Base-by-base conservation (phyloP, 768 basidiomycete genomes). In the Russula olivacea region DNA sequence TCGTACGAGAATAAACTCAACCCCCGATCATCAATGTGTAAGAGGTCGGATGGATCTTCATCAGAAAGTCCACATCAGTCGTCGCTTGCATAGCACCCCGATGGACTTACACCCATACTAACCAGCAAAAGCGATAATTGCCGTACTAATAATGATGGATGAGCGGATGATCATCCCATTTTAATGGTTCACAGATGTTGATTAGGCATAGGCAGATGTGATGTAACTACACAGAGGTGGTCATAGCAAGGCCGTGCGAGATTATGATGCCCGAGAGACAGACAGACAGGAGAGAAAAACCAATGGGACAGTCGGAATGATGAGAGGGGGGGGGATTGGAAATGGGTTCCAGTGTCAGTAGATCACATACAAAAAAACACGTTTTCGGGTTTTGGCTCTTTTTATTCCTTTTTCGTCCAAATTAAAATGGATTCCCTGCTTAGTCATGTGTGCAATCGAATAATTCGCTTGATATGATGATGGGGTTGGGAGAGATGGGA, bases 41-140 rank as follows among this genome's bases (percentile, higher is more conserved):
- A 28, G 9, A n/a, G n/a, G 45, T 49, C 14, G 48, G 14, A 38
- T 38, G n/a, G 25, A 25, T 19, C 23, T 40, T 47, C 60, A 61
- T 61, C 60, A 61, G 45, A 53, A 55, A 41, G 17, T 54, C 23
- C 8, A 36, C 62, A 64, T 60, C 58, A 60, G 58, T 60, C 32
- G 58, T 50, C 40, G 28, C 30, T 1, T 64, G 59, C 63, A 64
- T 54, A 40, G 63, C 63, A 10, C 38, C 54, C 36, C 11, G 1
- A n/a, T 19, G 36, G 19, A 36, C 47, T 17, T 48, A 50, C 45
- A 40, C 15, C 38, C 38, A 40, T 15, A 5, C 61, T 56, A 61
- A 50, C 54, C 54, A 23, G 25, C 61, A 56, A 55, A 41, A 56
- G 61, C 6, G 36, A 50, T 34, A 32, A 49, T 36, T 36, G 12